Base-by-base conservation (phyloP, 139 green algal genomes). In the Coelastrella sp. region DNA sequence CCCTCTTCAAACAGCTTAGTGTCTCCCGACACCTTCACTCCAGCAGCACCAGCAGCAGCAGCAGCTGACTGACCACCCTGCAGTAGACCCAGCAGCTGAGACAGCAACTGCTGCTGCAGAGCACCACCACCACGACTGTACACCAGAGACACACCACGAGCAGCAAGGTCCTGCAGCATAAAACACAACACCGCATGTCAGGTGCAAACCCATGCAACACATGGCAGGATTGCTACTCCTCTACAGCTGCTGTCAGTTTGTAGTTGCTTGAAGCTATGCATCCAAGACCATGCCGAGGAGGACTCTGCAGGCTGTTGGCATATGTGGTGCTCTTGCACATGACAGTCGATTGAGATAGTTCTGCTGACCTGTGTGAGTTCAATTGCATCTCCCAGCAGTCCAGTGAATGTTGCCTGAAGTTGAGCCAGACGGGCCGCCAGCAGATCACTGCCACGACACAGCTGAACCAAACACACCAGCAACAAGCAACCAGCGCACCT, bases 351-450 rank as follows among this genome's bases (percentile, higher is more conserved):
- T n/a, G n/a, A n/a, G n/a, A n/a, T n/a, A n/a, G n/a, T n/a, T n/a
- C 91, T 92, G 89, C 96, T 93, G 85, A 96, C 94, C 89, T 94
- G 93, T 3, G 94, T 97, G 13, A 97, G 89, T 83, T 98, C 95
- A 84, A 95, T 94, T 41, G 74, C 25, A 79, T 98, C 96, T 1
- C 94, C 96, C 83, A 98, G 91, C 82, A 98, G 91, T 6, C 77
- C 48, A 0, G 81, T 91, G 71, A 98, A 93, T 30, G 91, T 91
- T 5, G 92, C 92, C 88, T 98, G 90, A 9, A 87, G 82, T 32
- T 87, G 43, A n/a, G 90, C 69, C 79, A 98, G 92, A 53, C 85
- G 80, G 0, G 62, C 59, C 41, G 88, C 59, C 40, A 99, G 69
- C 45, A 41, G 57, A 0, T 88, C 75, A 59, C 91, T 79, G 15